phyloP scores from a whole-genome alignment of 352 stramenopile species.

The Phytophthora megakarya region DNA sequence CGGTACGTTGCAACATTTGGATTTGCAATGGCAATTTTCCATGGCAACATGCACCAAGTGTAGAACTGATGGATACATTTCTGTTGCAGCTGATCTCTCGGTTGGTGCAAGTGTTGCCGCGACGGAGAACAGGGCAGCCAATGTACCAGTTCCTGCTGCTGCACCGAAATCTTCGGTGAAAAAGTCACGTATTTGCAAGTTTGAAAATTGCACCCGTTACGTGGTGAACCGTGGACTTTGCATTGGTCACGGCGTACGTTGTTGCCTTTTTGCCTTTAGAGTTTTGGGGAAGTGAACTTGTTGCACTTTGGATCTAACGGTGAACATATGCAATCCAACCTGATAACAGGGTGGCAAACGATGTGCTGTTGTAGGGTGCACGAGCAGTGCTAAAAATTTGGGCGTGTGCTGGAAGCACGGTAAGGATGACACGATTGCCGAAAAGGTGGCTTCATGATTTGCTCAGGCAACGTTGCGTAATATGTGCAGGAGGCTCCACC shows the following conservation, averaged over 20 bases:
- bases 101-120: conserved; percentile 18
- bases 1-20: conserved; percentile 33
- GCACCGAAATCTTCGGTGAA: conserved; percentile 40
- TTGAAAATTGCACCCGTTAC: conserved; percentile 76
- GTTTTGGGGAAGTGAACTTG: background rate
- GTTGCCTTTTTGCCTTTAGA: background rate
- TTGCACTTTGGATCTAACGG: conserved; percentile 15
- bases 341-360: conserved; percentile 68
- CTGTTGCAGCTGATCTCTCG: conserved; percentile 31
- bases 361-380: conserved; percentile 65
- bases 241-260: conserved; percentile 67
- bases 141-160: conserved; percentile 20
- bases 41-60: too few relatives aligned
- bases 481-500: conserved; percentile 60
- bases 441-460: conserved; percentile 50
- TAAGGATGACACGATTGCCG: conserved; percentile 36
- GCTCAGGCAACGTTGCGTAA: conserved; percentile 30
- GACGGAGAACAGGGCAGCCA: conserved; percentile 31
- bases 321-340: conserved; percentile 26
- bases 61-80: conserved; percentile 33
- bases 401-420: conserved; percentile 81
- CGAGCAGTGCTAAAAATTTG: conserved; percentile 78
- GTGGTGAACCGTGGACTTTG: conserved; percentile 79
- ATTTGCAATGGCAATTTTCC: conserved; percentile 17
- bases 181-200: conserved; percentile 79